Percentiles rank a stretch among this genome's conserved stretches.
These are phyloP conservation scores for Penicillium samsonianum DNA, from an alignment of 495 filamentous ascomycete genomes.

Conservation along the genomic window DNA sequence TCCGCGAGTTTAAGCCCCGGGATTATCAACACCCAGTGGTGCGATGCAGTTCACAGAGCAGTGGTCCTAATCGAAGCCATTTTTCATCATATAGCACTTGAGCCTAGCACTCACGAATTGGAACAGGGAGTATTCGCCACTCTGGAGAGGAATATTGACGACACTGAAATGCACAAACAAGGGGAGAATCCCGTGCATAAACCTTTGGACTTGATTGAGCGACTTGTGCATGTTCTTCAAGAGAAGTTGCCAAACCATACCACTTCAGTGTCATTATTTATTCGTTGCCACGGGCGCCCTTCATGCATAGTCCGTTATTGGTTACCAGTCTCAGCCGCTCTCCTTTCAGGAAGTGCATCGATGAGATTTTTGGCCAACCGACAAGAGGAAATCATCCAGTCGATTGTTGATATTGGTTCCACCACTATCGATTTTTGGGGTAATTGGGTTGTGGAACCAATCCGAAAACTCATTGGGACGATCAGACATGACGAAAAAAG, in stretches of 20 bases:
- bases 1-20: slow-evolving; percentile 35
- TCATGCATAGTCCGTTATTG: slow-evolving; percentile 80
- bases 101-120: slow-evolving; percentile 59
- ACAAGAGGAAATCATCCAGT: slow-evolving; percentile 69
- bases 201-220: slow-evolving; percentile 61
- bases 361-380: slow-evolving; percentile 71
- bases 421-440: slow-evolving; percentile 87
- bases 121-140: slow-evolving; percentile 68
- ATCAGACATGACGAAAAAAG: slow-evolving; percentile 88
- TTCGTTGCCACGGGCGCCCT: slow-evolving; percentile 69
- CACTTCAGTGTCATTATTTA: slow-evolving; percentile 46
- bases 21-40: slow-evolving; percentile 61
- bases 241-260: slow-evolving; percentile 60
- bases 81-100: slow-evolving; percentile 51
- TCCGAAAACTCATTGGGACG: slow-evolving; percentile 79
- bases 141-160: slow-evolving; percentile 61
- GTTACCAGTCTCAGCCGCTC: slow-evolving; percentile 62
- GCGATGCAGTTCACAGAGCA: slow-evolving; percentile 65
- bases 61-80: slow-evolving; percentile 81
- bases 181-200: slow-evolving; percentile 30
- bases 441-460: slow-evolving; percentile 92
- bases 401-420: slow-evolving; percentile 71
- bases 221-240: slow-evolving; percentile 65
- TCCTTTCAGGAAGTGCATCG: slow-evolving; percentile 78
- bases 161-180: slow-evolving; percentile 33